Conservation (phyloP, 2,329 filamentous ascomycete species). For the Alternaria sp. region DNA sequence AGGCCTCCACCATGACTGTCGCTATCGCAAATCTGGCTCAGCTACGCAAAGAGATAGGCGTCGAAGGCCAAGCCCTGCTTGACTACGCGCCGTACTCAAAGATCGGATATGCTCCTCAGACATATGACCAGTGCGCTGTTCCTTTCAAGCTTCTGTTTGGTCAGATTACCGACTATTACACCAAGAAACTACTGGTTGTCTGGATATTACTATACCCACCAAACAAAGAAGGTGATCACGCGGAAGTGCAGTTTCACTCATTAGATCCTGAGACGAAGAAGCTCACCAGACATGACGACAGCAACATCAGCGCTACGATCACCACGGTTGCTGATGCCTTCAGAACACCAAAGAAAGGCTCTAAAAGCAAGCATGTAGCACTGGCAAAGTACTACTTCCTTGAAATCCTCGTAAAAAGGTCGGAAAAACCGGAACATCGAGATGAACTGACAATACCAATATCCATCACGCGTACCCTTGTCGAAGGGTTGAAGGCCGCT, state of each 20-base stretch:
- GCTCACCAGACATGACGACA: background rate
- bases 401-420: no score
- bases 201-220: constrained; percentile 7
- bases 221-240: no score
- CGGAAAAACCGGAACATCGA: no score
- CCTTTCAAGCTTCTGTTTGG: constrained; percentile 7
- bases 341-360: background rate
- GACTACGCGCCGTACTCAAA: background rate
- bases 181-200: background rate
- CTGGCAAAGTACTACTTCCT: constrained; percentile 16
- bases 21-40: background rate
- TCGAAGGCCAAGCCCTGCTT: background rate
- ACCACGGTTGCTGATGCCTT: background rate
- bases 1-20: background rate
- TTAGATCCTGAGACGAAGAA: background rate
- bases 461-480: background rate
- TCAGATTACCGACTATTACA: background rate
- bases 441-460: background rate
- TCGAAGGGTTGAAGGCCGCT: background rate
- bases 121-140: background rate
- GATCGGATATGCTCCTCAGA: background rate
- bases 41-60: background rate
- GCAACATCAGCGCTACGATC: background rate
- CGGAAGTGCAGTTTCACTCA: background rate
- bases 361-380: constrained; percentile 4